These are phyloP conservation scores for Begonia masoniana DNA, from an alignment of 306 rosid species.

Conservation along the genomic window DNA sequence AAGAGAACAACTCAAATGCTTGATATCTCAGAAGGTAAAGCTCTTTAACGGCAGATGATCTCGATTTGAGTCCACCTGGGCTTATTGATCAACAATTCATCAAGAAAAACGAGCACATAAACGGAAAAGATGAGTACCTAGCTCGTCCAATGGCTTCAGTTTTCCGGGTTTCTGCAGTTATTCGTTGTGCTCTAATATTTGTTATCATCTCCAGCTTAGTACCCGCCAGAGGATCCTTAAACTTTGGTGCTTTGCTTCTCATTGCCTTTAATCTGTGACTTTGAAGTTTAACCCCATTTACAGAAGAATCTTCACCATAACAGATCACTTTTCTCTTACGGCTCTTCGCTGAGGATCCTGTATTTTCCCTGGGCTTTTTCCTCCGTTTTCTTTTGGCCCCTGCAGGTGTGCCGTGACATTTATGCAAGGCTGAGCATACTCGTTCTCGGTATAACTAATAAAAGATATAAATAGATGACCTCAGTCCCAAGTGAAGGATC, in stretches of 20 bases:
- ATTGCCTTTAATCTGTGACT: conserved; percentile 13
- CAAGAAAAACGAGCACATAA: no score
- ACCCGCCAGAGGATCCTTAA: conserved; percentile 74
- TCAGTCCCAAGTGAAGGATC: no score
- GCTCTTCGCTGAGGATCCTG: conserved; percentile 25
- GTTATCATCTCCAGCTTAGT: conserved; percentile 88
- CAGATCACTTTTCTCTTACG: conserved; percentile 23
- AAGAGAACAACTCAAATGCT: no score
- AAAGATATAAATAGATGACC: no score
- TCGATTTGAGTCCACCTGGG: no score
- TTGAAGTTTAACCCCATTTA: conserved; percentile 17
- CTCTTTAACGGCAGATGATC: no score
- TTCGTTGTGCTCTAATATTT: conserved; percentile 76
- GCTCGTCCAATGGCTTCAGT: conserved; percentile 69
- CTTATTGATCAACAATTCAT: no score
- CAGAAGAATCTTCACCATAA: conserved; percentile 7
- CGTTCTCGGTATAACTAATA: conserved; percentile 66
- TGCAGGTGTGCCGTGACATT: conserved; percentile 38
- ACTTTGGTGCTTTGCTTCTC: conserved; percentile 47
- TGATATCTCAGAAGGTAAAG: no score
- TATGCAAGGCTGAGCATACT: conserved; percentile 56
- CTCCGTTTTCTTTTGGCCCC: conserved; percentile 54
- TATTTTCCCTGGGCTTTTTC: conserved; percentile 29
- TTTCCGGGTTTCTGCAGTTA: conserved; percentile 46
- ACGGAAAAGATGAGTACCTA: conserved; percentile 21